Evolutionary conservation across 768 basidiomycete species (phyloP), one percentile per base, ranked within the genome.

Genomic region (Paxillus rubicundulus): DNA sequence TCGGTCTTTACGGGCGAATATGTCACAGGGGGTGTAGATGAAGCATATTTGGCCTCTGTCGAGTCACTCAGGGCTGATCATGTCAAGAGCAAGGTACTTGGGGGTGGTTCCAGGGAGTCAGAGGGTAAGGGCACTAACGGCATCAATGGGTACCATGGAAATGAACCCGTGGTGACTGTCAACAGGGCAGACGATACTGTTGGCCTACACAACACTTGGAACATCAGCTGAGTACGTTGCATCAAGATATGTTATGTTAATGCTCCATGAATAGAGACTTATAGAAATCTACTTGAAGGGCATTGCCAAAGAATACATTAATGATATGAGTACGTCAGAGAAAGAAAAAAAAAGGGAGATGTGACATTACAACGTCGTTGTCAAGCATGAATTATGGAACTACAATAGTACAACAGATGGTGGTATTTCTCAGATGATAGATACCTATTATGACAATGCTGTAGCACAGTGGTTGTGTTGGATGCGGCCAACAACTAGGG

Each of bases 1-100:
- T 98, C 96, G 13, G 96, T 99, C 20, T 99, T 98, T 72, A 92
- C 91, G 9, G 97, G 97, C 41, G 85, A 97, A 67, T 99, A 99
- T 67, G 82, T 98, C 46, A 99, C 96, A 2, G 96, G 97, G 16
- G 89, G 88, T 14, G 88, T 99, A 21, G 85, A 90, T 60, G 87
- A 91, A 58, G 77, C 64, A 41, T 98, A 99, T 72, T 75, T 99
- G 44, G 68, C 74, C 34, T 74, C 82, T 54, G 64, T 99, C 37
- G 92, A 98, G 69, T 74, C 72, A 34, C 63, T 92, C 50, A 81
- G 97, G 17, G 86, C 87, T 34, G 96, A 98, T 64, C 89, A 90
- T 62, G 80, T 81, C 24, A 87, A 92, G 68, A 71, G 72, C 20
- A 86, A 85, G 70, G 61, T 54, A 45, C 43, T 51, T 27, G 59